Evolutionary conservation across 345 rosid species (phyloP), one percentile per base, ranked within the genome.

Genomic region (Salix udensis): DNA sequence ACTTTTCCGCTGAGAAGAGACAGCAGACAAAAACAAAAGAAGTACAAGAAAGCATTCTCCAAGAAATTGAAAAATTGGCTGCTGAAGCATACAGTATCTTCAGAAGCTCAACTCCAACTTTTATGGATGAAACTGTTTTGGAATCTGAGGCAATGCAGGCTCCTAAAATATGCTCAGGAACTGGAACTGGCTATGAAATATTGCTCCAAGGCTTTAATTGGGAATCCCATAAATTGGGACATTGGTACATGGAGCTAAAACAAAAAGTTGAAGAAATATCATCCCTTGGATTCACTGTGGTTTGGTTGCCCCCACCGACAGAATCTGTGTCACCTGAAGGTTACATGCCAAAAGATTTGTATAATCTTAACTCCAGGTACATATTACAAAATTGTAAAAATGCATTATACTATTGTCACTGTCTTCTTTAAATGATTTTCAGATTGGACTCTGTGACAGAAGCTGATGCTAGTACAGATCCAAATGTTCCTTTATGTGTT

Each of bases 261-360:
- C 91, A 85, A 77, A 90, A 88, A 77, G 91, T 94, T n/a, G 68
- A 75, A 46, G 91, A 93, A 78, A 78, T 95, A 81, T 86, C 92
- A 78, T 82, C 90, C 37, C 86, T 95, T 77, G 98, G 98, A 24
- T 93, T 95, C 75, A 90, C 96, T 42, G 87, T 95, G 73, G 76
- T 93, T 75, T 95, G 98, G 98, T 81, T 93, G 78, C 98, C 98
- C 67, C 97, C 98, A 36, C 97, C 98, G 9, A 93, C 98, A 52
- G 97, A 95, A 78, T 95, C 98, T 26, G 97, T 93, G 83, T 93
- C 98, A 77, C 97, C 96, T 81, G 97, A 95, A 93, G 98, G 98
- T 28, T 95, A 95, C 88, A 93, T 95, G 98, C 98, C 98, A 30
- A 91, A 72, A 83, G 98, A 95, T 79, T 85, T 92, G 76, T 95